Base-by-base conservation (phyloP, 305 asterid species). In the Rubia peregrina region DNA sequence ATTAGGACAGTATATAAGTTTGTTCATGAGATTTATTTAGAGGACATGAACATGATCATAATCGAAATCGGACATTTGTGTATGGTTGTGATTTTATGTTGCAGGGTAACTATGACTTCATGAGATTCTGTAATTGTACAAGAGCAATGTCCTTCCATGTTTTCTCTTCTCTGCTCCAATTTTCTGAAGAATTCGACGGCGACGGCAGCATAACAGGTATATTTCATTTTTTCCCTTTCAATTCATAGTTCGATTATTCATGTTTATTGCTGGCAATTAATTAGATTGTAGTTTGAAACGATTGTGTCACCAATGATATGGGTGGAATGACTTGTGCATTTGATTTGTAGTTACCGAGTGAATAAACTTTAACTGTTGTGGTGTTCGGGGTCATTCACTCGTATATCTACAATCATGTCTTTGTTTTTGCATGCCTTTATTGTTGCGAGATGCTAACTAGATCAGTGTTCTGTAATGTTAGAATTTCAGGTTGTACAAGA, bases 351-450 rank as follows among this genome's bases (percentile, higher is more conserved):
- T 57, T 19, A 2, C 36, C 3, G 64, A 59, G 9, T 24, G n/a
- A 16, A 24, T 26, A 13, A 61, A 30, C 9, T 13, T 61, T 4
- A 22, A 59, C 3, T 30, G 16, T 61, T 4, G 36, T 53, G 59
- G 19, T 16, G 6, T 16, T 53, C 19, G 59, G 21, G 7, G 59
- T 24, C 59, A 53, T 53, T 53, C 17, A 9, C 40, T 53, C 22
- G 3, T 53, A 14, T 49, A 49, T 49, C 56, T 10, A 49, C 56
- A 49, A 4, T 53, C 21, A 74, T 76, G 74, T 83, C 67, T 75
- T 83, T 84, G 13, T 70, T 81, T 75, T 67, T 73, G 46, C 41
- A 7, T 60, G 66, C 51, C 17, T 68, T 19, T 51, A 38, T 24
- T 26, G 24, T 65, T 74, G 55, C 24, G 36, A n/a, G 59, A 44